Evolutionary conservation across 2,329 filamentous ascomycete species (phyloP).

Genomic region (Colletotrichum brevisporum): DNA sequence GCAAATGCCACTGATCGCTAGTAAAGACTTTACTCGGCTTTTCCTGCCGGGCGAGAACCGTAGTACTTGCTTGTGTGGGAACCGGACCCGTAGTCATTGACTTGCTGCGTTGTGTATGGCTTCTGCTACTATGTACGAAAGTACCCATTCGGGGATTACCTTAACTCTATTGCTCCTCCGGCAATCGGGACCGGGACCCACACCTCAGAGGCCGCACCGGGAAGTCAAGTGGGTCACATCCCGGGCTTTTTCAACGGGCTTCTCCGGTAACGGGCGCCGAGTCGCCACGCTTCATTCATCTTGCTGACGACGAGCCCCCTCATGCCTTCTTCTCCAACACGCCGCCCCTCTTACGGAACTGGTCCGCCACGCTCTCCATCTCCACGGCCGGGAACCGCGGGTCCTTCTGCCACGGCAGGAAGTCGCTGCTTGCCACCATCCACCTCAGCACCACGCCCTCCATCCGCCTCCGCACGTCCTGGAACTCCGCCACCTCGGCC

Average conservation of each 20-base stretch:
- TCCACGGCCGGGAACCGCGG: constrained; percentile 52
- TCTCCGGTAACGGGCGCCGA: too few relatives aligned
- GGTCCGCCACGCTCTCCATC: constrained; percentile 48
- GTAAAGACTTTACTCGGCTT: too few relatives aligned
- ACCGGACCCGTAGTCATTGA: too few relatives aligned
- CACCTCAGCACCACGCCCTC: constrained; percentile 55
- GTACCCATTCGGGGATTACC: not conserved
- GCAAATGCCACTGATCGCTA: too few relatives aligned
- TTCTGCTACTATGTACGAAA: too few relatives aligned
- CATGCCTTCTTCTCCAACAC: not conserved
- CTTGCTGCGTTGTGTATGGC: too few relatives aligned
- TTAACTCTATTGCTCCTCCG: constrained; percentile 10
- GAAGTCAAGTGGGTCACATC: not conserved
- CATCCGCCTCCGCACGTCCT: constrained; percentile 43
- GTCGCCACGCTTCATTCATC: too few relatives aligned
- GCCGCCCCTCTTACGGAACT: constrained; percentile 36
- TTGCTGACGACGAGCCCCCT: too few relatives aligned
- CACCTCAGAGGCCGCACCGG: not conserved
- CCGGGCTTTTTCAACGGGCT: too few relatives aligned
- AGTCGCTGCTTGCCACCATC: constrained; percentile 53
- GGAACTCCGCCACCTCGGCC: constrained; percentile 47
- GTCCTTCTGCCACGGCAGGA: constrained; percentile 54
- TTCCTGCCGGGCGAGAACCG: too few relatives aligned
- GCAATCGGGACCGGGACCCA: not conserved
- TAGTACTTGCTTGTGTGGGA: too few relatives aligned